Percentiles rank a stretch among this genome's conserved stretches.
phyloP scores from a whole-genome alignment of 208 protist species.

The Acanthamoeba divionensis region DNA sequence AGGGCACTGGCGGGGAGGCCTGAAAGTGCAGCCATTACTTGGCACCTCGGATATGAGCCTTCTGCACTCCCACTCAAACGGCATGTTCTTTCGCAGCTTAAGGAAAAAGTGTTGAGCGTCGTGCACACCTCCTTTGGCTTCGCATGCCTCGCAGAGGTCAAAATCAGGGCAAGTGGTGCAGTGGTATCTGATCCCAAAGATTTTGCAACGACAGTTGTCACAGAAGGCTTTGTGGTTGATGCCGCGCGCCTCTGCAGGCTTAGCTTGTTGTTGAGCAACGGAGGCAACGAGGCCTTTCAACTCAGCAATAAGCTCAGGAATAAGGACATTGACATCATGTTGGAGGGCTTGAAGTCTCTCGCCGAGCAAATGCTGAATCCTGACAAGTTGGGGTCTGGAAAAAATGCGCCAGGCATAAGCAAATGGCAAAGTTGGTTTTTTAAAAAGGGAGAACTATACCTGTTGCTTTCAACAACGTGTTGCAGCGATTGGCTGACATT shows the following conservation, averaged over 20 bases:
- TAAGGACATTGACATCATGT: not conserved
- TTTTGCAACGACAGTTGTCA: not conserved
- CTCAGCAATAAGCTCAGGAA: not conserved
- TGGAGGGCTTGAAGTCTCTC: constrained; percentile 25
- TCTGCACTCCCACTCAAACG: not conserved
- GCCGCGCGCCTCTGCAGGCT: not conserved
- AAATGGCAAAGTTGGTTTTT: too few relatives aligned
- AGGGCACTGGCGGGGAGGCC: not conserved
- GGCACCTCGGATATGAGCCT: not conserved
- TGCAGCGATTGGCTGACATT: too few relatives aligned
- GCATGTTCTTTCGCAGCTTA: not conserved
- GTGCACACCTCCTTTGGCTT: not conserved
- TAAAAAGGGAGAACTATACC: too few relatives aligned
- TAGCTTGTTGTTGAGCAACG: not conserved
- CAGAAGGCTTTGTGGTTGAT: not conserved
- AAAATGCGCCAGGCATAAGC: too few relatives aligned
- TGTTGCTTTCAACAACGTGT: too few relatives aligned
- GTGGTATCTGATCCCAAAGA: constrained; percentile 8
- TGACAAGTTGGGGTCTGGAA: not conserved
- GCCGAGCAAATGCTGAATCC: not conserved
- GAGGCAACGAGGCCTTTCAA: not conserved
- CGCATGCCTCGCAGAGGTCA: constrained; percentile 8
- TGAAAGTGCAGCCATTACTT: not conserved
- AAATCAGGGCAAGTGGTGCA: not conserved
- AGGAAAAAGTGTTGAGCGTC: constrained; percentile 4